Percentiles rank a stretch among this genome's conserved stretches.
Evolutionary conservation across 352 stramenopile species (phyloP).

Genomic region (Phytophthora palmivora): DNA sequence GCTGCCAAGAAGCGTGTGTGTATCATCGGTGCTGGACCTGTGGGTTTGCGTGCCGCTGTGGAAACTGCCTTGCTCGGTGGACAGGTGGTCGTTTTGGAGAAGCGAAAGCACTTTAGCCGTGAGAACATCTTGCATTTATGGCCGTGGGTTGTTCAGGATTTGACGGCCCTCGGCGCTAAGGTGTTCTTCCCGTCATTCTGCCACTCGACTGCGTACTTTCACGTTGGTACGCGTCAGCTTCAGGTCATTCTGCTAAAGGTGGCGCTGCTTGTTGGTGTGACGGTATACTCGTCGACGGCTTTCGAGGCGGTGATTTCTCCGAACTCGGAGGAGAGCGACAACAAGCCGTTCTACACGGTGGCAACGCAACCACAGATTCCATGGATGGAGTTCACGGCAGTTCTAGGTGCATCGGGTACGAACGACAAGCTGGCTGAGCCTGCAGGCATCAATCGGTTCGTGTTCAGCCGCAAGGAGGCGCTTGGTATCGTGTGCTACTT

Average conservation of each 20-base stretch:
- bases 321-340: constrained; percentile 59
- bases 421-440: constrained; percentile 74
- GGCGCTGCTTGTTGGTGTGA: constrained; percentile 74
- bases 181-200: constrained; percentile 86
- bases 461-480: constrained; percentile 83
- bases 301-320: constrained; percentile 67
- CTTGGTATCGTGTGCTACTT: constrained; percentile 88
- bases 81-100: constrained; percentile 82
- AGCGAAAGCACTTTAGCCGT: constrained; percentile 81
- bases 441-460: constrained; percentile 76
- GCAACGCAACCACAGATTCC: constrained; percentile 79
- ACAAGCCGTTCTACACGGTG: constrained; percentile 76
- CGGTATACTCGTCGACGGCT: constrained; percentile 64
- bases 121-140: constrained; percentile 89
- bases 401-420: constrained; percentile 70
- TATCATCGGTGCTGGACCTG: constrained; percentile 76
- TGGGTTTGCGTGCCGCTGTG: constrained; percentile 77
- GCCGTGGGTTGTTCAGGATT: constrained; percentile 84
- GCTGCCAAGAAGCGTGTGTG: constrained; percentile 76
- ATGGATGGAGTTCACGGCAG: constrained; percentile 79
- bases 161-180: constrained; percentile 83
- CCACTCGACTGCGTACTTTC: constrained; percentile 85
- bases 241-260: constrained; percentile 89
- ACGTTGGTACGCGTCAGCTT: constrained; percentile 86
- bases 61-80: constrained; percentile 75